phyloP scores from a whole-genome alignment of 108 stramenopile species.

The Discostella pseudostelligera region DNA sequence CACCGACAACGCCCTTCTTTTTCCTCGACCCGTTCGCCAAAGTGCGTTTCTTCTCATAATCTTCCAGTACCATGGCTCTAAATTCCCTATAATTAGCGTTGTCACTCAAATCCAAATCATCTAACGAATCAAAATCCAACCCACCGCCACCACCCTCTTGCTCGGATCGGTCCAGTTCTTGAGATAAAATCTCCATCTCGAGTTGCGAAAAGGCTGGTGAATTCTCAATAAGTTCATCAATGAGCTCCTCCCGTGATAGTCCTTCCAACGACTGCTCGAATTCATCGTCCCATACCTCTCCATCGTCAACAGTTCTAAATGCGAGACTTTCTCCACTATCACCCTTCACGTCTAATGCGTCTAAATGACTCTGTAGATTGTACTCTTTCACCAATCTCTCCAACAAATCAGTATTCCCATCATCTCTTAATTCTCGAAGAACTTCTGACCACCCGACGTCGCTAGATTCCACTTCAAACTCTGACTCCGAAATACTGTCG shows the following conservation, averaged over 20 bases:
- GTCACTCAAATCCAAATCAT: constrained; percentile 26
- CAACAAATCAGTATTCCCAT: constrained; percentile 16
- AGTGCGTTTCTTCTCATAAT: constrained; percentile 19
- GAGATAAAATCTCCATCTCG: constrained; percentile 40
- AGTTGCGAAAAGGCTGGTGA: constrained; percentile 32
- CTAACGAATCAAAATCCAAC: constrained; percentile 13
- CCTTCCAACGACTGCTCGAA: constrained; percentile 25
- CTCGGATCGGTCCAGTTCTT: constrained; percentile 22
- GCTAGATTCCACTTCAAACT: constrained; percentile 26
- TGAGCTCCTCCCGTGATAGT: constrained; percentile 35
- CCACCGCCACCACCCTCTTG: constrained; percentile 5
- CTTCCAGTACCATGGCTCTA: constrained; percentile 40
- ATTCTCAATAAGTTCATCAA: constrained; percentile 47
- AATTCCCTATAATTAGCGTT: constrained; percentile 31
- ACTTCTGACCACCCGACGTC: constrained; percentile 31
- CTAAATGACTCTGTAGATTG: constrained; percentile 22
- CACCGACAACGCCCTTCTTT: neutral
- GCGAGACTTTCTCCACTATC: neutral
- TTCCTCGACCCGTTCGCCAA: neutral
- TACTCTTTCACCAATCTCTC: constrained; percentile 23
- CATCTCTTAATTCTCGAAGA: constrained; percentile 28
- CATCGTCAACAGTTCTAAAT: neutral
- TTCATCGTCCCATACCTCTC: constrained; percentile 25
- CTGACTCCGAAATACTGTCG: neutral
- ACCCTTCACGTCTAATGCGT: constrained; percentile 8